Conservation (phyloP, 2,329 filamentous ascomycete species). For the Fusarium mundagurra region DNA sequence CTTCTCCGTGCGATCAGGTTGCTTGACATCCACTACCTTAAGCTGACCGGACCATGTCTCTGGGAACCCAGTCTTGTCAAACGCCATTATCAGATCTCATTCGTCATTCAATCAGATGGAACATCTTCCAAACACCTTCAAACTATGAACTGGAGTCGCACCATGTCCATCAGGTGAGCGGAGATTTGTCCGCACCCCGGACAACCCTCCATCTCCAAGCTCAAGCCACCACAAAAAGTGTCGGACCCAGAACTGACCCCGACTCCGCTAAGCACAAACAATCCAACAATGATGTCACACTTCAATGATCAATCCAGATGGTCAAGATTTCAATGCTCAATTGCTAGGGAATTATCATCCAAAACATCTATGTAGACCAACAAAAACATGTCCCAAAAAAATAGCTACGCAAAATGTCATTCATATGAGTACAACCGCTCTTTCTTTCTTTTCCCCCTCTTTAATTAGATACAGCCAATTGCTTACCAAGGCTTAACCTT, state of each 20-base stretch:
- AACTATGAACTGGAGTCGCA: too few species aligned
- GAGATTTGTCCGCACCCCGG: neutral
- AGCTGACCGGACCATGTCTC: neutral
- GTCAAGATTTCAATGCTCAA: conserved; percentile 15
- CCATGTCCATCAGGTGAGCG: neutral
- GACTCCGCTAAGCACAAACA: neutral
- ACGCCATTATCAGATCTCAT: too few species aligned
- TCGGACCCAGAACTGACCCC: neutral
- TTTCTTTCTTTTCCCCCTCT: neutral
- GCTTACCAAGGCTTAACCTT: conserved; percentile 75
- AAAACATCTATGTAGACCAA: conserved; percentile 20
- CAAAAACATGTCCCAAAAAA: conserved; percentile 8
- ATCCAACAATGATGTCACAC: neutral
- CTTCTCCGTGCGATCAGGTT: too few species aligned
- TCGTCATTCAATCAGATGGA: too few species aligned
- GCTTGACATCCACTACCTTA: too few species aligned
- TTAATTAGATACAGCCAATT: neutral
- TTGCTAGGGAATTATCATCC: conserved; percentile 22
- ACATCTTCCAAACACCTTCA: neutral
- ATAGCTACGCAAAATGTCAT: conserved; percentile 23
- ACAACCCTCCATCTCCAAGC: neutral
- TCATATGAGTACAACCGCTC: conserved; percentile 14
- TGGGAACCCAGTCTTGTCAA: fast-evolving
- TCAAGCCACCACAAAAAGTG: neutral
- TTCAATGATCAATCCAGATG: neutral